These are phyloP conservation scores for Sherardia arvensis DNA, from an alignment of 257 asterid genomes.

Conservation along the genomic window DNA sequence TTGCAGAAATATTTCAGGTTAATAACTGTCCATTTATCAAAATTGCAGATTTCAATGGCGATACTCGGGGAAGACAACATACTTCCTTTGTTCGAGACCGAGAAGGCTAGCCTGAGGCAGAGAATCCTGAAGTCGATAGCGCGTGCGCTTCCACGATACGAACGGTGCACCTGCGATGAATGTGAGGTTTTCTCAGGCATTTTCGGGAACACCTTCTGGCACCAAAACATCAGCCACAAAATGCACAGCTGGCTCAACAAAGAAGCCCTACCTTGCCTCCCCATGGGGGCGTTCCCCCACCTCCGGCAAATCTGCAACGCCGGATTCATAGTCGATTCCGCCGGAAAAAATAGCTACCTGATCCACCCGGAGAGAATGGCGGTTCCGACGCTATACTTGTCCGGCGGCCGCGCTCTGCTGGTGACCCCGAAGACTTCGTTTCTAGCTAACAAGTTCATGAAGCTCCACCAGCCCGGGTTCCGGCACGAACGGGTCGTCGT, in stretches of 20 bases:
- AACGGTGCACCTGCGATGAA: conserved; percentile 42
- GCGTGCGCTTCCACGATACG: conserved; percentile 36
- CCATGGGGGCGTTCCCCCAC: conserved; percentile 54
- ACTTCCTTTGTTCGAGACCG: conserved; percentile 26
- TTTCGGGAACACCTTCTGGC: conserved; percentile 50
- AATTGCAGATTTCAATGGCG: conserved; percentile 39
- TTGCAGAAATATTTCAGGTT: too few species aligned
- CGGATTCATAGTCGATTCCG: conserved; percentile 35
- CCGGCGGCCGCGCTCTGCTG: conserved; percentile 37
- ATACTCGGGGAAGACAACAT: conserved; percentile 35
- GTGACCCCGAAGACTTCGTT: conserved; percentile 42
- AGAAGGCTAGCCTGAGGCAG: conserved; percentile 23
- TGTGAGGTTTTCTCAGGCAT: conserved; percentile 52
- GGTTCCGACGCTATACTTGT: conserved; percentile 35
- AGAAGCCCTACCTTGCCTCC: conserved; percentile 21
- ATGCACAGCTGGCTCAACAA: conserved; percentile 40
- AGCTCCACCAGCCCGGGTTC: conserved; percentile 41
- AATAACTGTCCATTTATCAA: too few species aligned
- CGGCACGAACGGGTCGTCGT: conserved; percentile 42
- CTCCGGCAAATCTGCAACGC: conserved; percentile 34
- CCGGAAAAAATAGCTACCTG: conserved; percentile 29
- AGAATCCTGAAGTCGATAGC: conserved; percentile 32
- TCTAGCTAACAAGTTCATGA: conserved; percentile 48
- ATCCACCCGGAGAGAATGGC: conserved; percentile 48
- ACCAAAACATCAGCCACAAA: conserved; percentile 31